A percentile compares a stretch with the other conserved stretches of the same genome.
Conservation (phyloP, 345 rosid species). For the Cardiospermum halicacabum region DNA sequence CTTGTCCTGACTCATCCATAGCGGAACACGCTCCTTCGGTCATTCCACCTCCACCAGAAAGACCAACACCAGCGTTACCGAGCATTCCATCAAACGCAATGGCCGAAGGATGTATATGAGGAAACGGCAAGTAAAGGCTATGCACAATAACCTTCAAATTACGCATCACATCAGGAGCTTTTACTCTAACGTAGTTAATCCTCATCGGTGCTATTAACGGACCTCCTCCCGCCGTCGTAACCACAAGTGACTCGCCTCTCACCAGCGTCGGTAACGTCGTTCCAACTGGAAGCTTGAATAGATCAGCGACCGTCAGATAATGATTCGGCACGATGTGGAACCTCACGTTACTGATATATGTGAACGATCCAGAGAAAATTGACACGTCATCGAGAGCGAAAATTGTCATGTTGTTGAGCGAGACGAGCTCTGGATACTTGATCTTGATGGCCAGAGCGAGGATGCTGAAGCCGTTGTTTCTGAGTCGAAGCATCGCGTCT, state of each 20-base stretch:
- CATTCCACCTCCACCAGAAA: constrained; percentile 11
- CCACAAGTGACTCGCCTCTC: constrained; percentile 30
- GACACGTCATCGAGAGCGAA: constrained; percentile 54
- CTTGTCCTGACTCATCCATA: constrained; percentile 11
- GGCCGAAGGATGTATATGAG: constrained; percentile 30
- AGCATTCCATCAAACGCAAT: constrained; percentile 20
- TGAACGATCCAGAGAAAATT: constrained; percentile 49
- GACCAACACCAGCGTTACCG: constrained; percentile 10
- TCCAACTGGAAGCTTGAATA: constrained; percentile 38
- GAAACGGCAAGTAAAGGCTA: constrained; percentile 47
- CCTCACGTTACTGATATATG: constrained; percentile 39
- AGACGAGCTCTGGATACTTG: constrained; percentile 45
- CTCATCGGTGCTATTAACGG: constrained; percentile 21
- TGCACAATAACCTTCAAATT: constrained; percentile 54
- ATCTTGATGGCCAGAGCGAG: constrained; percentile 51
- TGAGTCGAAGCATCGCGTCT: constrained; percentile 53
- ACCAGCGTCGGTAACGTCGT: constrained; percentile 34
- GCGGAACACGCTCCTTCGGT: constrained; percentile 18
- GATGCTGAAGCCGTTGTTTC: constrained; percentile 52
- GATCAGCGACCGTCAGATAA: constrained; percentile 33
- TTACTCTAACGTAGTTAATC: constrained; percentile 56
- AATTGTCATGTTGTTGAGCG: constrained; percentile 45
- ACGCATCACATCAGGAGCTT: constrained; percentile 41
- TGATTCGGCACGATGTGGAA: constrained; percentile 59
- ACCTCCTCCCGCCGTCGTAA: constrained; percentile 30